These are phyloP conservation scores for Tetraselmis striata DNA, from an alignment of 139 green algal genomes.

Conservation along the genomic window DNA sequence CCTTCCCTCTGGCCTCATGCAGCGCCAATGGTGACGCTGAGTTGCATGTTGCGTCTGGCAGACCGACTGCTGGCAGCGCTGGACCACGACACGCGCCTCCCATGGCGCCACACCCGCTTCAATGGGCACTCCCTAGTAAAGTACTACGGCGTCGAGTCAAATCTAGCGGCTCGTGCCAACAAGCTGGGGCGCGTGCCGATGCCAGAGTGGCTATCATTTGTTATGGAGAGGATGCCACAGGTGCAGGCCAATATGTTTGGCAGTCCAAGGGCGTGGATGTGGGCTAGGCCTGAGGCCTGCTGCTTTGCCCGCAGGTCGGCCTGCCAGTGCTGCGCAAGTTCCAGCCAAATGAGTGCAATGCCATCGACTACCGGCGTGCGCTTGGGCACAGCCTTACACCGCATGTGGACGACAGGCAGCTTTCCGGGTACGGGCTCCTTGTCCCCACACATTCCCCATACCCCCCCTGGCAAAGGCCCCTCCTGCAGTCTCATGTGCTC, in stretches of 20 bases:
- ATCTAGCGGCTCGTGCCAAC: neutral
- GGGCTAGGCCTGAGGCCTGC: neutral
- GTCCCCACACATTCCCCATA: no score
- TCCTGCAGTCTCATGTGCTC: no score
- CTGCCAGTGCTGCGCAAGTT: constrained; percentile 1
- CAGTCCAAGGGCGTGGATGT: neutral
- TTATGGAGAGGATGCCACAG: neutral
- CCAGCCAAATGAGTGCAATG: constrained; percentile 1
- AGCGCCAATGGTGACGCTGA: neutral
- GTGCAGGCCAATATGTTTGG: neutral
- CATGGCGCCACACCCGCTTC: neutral
- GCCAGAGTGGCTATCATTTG: neutral
- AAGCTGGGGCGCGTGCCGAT: neutral
- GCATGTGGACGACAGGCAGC: constrained; percentile 8
- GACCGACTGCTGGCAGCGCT: neutral
- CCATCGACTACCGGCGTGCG: constrained; percentile 3
- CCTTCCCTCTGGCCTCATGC: neutral
- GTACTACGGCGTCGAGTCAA: neutral
- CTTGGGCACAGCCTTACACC: constrained; percentile 2
- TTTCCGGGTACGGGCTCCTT: neutral
- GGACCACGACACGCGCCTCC: neutral
- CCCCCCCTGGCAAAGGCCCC: no score
- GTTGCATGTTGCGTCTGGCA: neutral
- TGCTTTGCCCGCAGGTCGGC: neutral
- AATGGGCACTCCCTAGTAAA: neutral